These are phyloP conservation scores for Tanacetum coccineum DNA, from an alignment of 129 eudicot species.

Conservation along the genomic window DNA sequence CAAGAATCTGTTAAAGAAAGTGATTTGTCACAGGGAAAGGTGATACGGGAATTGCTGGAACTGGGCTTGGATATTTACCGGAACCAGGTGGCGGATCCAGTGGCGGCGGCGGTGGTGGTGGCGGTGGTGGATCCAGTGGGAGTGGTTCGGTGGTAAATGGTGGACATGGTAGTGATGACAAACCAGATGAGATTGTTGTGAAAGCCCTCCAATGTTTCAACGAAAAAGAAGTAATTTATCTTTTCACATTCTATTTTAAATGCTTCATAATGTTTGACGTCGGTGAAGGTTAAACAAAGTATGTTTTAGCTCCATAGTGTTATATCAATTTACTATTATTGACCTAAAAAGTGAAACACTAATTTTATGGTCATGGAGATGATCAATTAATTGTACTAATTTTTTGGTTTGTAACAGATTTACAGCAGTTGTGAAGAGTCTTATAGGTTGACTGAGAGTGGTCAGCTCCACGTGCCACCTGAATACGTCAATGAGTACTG, in stretches of 20 bases:
- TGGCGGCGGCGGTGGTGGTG: conserved; percentile 37
- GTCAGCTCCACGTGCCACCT: conserved; percentile 62
- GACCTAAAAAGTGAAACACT: background rate
- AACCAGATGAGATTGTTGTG: conserved; percentile 40
- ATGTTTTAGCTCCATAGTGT: background rate
- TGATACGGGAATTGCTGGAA: conserved; percentile 35
- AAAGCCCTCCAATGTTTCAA: conserved; percentile 59
- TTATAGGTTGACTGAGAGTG: conserved; percentile 56
- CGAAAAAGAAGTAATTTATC: conserved; percentile 46
- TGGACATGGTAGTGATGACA: conserved; percentile 28
- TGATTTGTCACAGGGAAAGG: conserved; percentile 30
- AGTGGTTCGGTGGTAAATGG: background rate
- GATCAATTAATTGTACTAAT: background rate
- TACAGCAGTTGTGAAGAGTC: conserved; percentile 61
- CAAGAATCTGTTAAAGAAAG: background rate
- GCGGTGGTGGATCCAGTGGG: conserved; percentile 37
- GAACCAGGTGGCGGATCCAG: conserved; percentile 35
- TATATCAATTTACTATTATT: too few species aligned
- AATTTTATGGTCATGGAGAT: background rate
- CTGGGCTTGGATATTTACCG: conserved; percentile 41
- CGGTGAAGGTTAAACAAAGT: background rate
- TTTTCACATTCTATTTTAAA: background rate
- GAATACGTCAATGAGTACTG: conserved; percentile 56
- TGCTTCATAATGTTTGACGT: conserved; percentile 7
- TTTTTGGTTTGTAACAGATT: conserved; percentile 34